Conservation (phyloP, 2,329 filamentous ascomycete species). For the Arthrinium puccinioides region DNA sequence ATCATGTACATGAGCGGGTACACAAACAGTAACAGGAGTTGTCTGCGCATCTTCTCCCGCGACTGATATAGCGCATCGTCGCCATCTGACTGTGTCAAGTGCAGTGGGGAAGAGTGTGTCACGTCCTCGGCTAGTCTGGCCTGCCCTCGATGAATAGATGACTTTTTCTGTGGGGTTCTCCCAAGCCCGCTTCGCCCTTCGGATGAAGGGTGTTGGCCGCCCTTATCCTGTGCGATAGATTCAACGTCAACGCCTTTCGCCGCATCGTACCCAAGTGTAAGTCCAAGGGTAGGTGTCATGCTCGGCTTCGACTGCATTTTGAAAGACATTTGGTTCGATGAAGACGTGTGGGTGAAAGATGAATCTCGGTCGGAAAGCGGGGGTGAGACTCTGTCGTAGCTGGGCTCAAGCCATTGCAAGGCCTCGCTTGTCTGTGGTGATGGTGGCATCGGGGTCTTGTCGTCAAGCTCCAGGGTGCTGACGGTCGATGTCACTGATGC, state of each 20-base stretch:
- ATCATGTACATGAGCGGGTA: constrained; percentile 67
- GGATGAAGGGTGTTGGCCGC: neutral
- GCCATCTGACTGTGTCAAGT: constrained; percentile 16
- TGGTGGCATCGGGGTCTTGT: constrained; percentile 2
- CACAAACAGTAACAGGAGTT: constrained; percentile 66
- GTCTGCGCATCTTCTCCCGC: constrained; percentile 54
- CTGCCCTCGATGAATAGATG: no score
- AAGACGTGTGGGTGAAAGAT: neutral
- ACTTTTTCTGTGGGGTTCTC: no score
- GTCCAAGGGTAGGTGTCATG: neutral
- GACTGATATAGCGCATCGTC: constrained; percentile 26
- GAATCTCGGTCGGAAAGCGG: neutral
- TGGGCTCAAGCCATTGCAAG: neutral
- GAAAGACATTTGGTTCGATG: neutral
- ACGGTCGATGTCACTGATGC: constrained; percentile 17
- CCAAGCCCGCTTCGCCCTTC: neutral
- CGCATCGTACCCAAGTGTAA: no score
- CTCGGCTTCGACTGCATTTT: neutral
- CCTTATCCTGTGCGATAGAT: neutral
- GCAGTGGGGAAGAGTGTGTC: constrained; percentile 8
- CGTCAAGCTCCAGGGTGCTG: constrained; percentile 16
- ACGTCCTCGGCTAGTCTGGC: no score
- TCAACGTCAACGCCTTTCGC: constrained; percentile 1
- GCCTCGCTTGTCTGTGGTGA: neutral
- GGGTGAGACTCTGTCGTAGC: neutral